Base-by-base conservation (phyloP, 495 filamentous ascomycete genomes). In the Evansstolkia leycettana region DNA sequence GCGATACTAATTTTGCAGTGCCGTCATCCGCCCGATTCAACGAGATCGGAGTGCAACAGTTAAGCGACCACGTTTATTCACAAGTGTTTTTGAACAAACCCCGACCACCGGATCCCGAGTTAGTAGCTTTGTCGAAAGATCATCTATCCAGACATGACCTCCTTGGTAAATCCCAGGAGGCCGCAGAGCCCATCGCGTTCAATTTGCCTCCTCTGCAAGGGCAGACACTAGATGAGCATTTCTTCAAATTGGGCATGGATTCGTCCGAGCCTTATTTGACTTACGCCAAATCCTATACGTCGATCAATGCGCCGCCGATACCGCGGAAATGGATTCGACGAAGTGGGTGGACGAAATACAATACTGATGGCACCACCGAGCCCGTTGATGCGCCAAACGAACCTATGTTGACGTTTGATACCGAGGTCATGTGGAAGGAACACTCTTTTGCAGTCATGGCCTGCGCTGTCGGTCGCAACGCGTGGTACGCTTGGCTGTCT, bases 401-500 rank as follows among this genome's bases (percentile, higher is more conserved):
- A 43, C 58, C 76, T 15, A 77, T 85, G 72, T 58, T 99, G 27
- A 83, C 78, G 18, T 99, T 99, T 51, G 90, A 99, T 57, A 90
- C 86, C 9, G 90, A 99, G 58, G 88, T 95, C 31, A 80, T 99
- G 78, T 99, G 79, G 65, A 94, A 92, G 47, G 74, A 87, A 48
- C 84, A 78, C 47, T 75, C 80, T 0, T 96, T 82, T 57, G 87
- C 90, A 5, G 82, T 92, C 27, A 96, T 99, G 90, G 90, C 90
- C 24, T 95, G 86, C 43, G 90, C 90, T 7, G 82, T 76, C 32
- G 83, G 83, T 41, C 76, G 82, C 8, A 84, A 76, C 10, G 76
- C 82, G 15, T 99, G 90, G 90, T 99, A 96, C 62, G 83, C 82
- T 1, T 99, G 90, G 90, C 55, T 99, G 34, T 95, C 88, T 14